A percentile compares a stretch with the other conserved stretches of the same genome.
Evolutionary conservation across 768 basidiomycete species (phyloP).

Genomic region (Tricholoma matsutake): DNA sequence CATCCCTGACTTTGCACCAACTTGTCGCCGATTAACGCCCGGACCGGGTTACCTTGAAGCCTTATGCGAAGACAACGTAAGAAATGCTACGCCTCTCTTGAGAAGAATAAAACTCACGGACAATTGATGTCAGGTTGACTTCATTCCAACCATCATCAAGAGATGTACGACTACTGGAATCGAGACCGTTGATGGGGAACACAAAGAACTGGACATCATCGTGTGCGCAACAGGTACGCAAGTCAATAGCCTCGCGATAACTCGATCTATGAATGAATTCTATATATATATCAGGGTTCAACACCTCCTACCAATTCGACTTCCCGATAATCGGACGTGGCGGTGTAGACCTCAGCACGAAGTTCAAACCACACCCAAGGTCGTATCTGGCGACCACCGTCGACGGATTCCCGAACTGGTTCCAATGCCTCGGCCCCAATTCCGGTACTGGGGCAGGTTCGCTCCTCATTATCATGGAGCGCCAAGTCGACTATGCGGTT

Average conservation of each 20-base stretch:
- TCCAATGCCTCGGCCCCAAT: slow-evolving; percentile 56
- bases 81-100: neutral
- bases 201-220: slow-evolving; percentile 55
- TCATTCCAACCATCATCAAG: slow-evolving; percentile 48
- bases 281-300: slow-evolving; percentile 42
- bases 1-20: slow-evolving; percentile 56
- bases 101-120: neutral
- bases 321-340: slow-evolving; percentile 54
- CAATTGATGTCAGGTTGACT: slow-evolving; percentile 43
- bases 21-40: slow-evolving; percentile 63
- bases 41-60: slow-evolving; percentile 69
- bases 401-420: slow-evolving; percentile 71
- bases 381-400: slow-evolving; percentile 59
- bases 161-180: slow-evolving; percentile 53
- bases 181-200: slow-evolving; percentile 51
- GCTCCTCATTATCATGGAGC: slow-evolving; percentile 52
- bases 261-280: neutral
- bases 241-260: neutral
- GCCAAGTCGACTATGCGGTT: slow-evolving; percentile 55
- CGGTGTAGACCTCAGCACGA: slow-evolving; percentile 49
- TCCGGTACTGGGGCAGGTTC: slow-evolving; percentile 52
- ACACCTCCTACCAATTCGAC: slow-evolving; percentile 44
- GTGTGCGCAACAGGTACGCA: slow-evolving; percentile 58
- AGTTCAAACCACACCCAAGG: slow-evolving; percentile 50
- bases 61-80: slow-evolving; percentile 57